A percentile compares a stretch with the other conserved stretches of the same genome.
Conservation (phyloP, 1,284 basidiomycete genomes). For the Moniliophthora roreri region DNA sequence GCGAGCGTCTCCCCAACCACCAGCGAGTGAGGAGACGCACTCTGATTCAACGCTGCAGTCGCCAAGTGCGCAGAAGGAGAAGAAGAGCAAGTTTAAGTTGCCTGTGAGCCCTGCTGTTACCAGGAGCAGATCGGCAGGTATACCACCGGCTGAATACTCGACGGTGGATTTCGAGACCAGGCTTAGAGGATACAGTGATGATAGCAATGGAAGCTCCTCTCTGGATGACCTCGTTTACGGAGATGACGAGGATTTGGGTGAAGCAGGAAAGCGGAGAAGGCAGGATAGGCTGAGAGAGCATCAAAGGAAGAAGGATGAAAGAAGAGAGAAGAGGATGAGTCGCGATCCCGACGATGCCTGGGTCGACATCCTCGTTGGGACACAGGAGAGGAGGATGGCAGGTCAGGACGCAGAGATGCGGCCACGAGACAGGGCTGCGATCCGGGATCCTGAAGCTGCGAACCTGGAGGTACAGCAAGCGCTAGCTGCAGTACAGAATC, state of each 20-base stretch:
- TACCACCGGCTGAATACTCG: conserved; percentile 62
- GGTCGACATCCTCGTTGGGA: conserved; percentile 84
- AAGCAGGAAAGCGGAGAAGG: conserved; percentile 11
- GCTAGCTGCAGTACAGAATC: conserved; percentile 60
- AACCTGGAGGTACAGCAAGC: conserved; percentile 72
- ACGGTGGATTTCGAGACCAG: conserved; percentile 75
- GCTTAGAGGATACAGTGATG: conserved; percentile 64
- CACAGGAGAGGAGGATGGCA: conserved; percentile 54
- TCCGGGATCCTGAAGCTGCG: conserved; percentile 67
- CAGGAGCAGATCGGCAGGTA: neutral
- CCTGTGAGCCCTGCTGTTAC: conserved; percentile 4
- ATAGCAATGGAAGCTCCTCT: conserved; percentile 36
- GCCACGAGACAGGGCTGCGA: conserved; percentile 25
- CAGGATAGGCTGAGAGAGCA: conserved; percentile 7
- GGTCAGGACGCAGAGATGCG: conserved; percentile 52
- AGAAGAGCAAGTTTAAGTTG: conserved; percentile 7
- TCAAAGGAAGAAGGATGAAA: conserved; percentile 17
- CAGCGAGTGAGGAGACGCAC: conserved; percentile 32
- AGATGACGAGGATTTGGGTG: conserved; percentile 31
- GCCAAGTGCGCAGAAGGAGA: neutral
- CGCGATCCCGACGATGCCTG: conserved; percentile 62
- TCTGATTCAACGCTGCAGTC: conserved; percentile 28
- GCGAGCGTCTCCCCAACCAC: neutral
- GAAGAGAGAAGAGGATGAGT: conserved; percentile 34
- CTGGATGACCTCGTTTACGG: neutral